A percentile compares a stretch with the other conserved stretches of the same genome.
These are phyloP conservation scores for Phyllosticta citribraziliensis DNA, from an alignment of 2,329 filamentous ascomycete species.

Conservation along the genomic window DNA sequence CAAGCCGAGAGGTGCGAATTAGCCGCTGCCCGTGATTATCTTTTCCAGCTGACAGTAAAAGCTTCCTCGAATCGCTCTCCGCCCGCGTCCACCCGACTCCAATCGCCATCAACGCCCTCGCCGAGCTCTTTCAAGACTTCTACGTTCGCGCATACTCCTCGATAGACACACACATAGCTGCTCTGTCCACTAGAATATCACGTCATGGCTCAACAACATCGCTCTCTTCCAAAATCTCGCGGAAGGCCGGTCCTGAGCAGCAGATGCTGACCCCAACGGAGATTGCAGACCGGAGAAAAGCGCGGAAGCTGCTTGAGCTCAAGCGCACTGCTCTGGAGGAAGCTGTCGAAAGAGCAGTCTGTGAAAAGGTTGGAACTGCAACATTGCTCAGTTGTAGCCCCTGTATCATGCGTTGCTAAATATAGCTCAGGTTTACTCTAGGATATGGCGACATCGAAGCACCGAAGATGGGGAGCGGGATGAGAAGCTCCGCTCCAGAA, in stretches of 20 bases:
- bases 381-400: slow-evolving; percentile 11
- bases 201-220: slow-evolving; percentile 53
- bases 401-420: slow-evolving; percentile 21
- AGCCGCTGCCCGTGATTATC: neutral
- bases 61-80: slow-evolving; percentile 82
- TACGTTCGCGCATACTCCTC: slow-evolving; percentile 72
- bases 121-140: slow-evolving; percentile 89
- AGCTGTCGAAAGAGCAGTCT: slow-evolving; percentile 77
- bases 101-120: slow-evolving; percentile 70
- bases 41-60: slow-evolving; percentile 26
- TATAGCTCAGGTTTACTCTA: slow-evolving; percentile 48
- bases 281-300: slow-evolving; percentile 67
- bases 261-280: slow-evolving; percentile 90
- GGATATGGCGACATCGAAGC: slow-evolving; percentile 82
- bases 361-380: slow-evolving; percentile 50
- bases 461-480: slow-evolving; percentile 93
- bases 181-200: slow-evolving; percentile 63
- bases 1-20: slow-evolving; percentile 66
- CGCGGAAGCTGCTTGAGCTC: slow-evolving; percentile 65
- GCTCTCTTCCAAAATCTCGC: slow-evolving; percentile 31
- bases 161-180: slow-evolving; percentile 77
- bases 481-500: slow-evolving; percentile 88
- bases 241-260: slow-evolving; percentile 43
- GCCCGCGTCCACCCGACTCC: slow-evolving; percentile 80
- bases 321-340: slow-evolving; percentile 76